These are phyloP conservation scores for Wickerhamia fluorescens DNA, from an alignment of 805 yeast species.

Conservation along the genomic window DNA sequence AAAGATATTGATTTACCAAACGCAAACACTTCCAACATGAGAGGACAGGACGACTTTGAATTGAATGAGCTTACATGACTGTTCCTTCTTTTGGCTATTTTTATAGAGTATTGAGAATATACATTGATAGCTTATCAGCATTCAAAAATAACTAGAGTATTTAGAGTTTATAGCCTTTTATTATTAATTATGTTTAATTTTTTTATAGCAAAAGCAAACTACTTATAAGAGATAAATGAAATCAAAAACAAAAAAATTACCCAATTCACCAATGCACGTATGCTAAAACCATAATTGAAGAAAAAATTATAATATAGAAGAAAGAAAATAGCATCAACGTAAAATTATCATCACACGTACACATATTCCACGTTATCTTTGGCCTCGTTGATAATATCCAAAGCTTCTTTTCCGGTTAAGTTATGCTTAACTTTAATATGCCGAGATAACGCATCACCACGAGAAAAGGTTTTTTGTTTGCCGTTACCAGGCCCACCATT, in stretches of 20 bases:
- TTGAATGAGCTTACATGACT: conserved; percentile 1
- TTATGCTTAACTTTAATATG: conserved; percentile 78
- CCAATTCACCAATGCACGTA: no score
- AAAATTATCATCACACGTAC: no score
- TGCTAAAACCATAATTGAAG: no score
- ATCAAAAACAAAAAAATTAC: conserved; percentile 4
- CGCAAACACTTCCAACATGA: no score
- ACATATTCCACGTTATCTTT: conserved; percentile 69
- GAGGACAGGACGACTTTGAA: conserved; percentile 2
- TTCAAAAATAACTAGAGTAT: no score
- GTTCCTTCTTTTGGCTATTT: no score
- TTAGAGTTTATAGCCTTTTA: no score
- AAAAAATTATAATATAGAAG: no score
- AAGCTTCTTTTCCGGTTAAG: conserved; percentile 56
- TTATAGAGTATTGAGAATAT: no score
- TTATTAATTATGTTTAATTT: no score
- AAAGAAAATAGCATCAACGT: no score
- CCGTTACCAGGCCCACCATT: conserved; percentile 47
- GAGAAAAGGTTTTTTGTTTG: conserved; percentile 37
- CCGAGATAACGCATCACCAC: conserved; percentile 41
- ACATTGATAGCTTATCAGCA: conserved; percentile 1
- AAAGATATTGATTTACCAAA: conserved; percentile 1
- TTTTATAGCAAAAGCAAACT: no score
- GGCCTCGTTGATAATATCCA: conserved; percentile 65
- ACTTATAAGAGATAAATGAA: conserved; percentile 5